Evolutionary conservation across 345 rosid genomes (phyloP).

Genomic region (Geranium brycei): DNA sequence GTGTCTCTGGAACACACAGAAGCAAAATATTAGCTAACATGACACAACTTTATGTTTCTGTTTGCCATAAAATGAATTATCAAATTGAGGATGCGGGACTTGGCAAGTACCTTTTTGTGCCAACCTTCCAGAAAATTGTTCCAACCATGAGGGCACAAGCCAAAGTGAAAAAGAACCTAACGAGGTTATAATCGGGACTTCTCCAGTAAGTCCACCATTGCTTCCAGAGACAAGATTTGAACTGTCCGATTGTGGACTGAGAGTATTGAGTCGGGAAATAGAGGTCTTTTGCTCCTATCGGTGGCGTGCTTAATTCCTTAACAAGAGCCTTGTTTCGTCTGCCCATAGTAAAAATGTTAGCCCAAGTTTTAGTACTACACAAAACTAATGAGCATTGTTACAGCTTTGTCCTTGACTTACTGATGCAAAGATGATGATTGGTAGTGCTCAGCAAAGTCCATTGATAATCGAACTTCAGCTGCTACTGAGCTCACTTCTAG

Average conservation of each 20-base stretch:
- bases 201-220: slow-evolving; percentile 69
- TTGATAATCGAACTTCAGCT: slow-evolving; percentile 7
- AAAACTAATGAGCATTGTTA: background rate
- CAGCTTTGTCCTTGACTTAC: background rate
- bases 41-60: background rate
- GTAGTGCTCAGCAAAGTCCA: slow-evolving; percentile 13
- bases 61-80: background rate
- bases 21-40: background rate
- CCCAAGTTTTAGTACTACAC: background rate
- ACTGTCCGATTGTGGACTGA: slow-evolving; percentile 41
- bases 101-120: slow-evolving; percentile 32
- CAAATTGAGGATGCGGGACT: background rate
- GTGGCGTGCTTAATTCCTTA: slow-evolving; percentile 43
- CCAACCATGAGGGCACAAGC: slow-evolving; percentile 44
- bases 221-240: slow-evolving; percentile 60
- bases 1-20: slow-evolving; percentile 2
- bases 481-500: slow-evolving; percentile 17
- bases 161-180: slow-evolving; percentile 42
- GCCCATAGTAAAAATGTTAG: background rate
- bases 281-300: slow-evolving; percentile 35
- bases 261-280: slow-evolving; percentile 37
- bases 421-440: slow-evolving; percentile 6
- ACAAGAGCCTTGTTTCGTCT: slow-evolving; percentile 49
- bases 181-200: slow-evolving; percentile 59
- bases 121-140: slow-evolving; percentile 49